Evolutionary conservation across 345 rosid species (phyloP), one percentile per base, ranked within the genome.

Genomic region (Sonneratia caseolaris): DNA sequence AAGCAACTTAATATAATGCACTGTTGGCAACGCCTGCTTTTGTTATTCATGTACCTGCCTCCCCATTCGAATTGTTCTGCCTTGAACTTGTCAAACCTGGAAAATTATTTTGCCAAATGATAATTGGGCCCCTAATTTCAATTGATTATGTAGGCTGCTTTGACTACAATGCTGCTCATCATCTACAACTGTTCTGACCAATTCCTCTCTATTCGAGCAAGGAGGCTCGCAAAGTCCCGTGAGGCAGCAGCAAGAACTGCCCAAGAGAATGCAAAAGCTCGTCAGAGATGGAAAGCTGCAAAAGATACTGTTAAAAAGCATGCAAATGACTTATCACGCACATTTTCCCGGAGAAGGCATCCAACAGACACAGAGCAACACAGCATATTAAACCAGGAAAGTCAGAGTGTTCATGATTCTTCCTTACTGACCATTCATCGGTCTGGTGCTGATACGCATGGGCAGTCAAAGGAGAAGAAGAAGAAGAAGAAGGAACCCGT

Each of bases 101-200:
- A 42, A 42, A 42, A 5, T 42, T 42, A 7, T 57, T 57, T 5
- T n/a, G 35, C 64, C n/a, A 57, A 8, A 32, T 61, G 24, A 32
- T 22, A 57, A 22, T 53, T n/a, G 10, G 35, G 13, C 19, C 37
- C 38, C 66, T 40, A 45, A 18, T 42, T 16, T 38, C 68, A 47
- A 73, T 80, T 80, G 53, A 73, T 73, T 72, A 7, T 85, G 81
- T 86, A 92, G 99, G 91, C 83, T 78, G 97, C 89, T 69, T 77
- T 86, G 43, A 69, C 61, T 77, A 89, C 97, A 71, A 74, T 92
- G 68, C 84, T 95, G 13, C 88, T 95, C 66, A 86, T 92, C 79
- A 82, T 95, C 71, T 90, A 95, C 86, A 89, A 92, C 64, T 95
- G 92, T 76, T 92, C 93, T 16, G 99, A 88, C 72, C 99, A 92